phyloP scores from a whole-genome alignment of 352 stramenopile genomes.

The Pythium rishiriense region DNA sequence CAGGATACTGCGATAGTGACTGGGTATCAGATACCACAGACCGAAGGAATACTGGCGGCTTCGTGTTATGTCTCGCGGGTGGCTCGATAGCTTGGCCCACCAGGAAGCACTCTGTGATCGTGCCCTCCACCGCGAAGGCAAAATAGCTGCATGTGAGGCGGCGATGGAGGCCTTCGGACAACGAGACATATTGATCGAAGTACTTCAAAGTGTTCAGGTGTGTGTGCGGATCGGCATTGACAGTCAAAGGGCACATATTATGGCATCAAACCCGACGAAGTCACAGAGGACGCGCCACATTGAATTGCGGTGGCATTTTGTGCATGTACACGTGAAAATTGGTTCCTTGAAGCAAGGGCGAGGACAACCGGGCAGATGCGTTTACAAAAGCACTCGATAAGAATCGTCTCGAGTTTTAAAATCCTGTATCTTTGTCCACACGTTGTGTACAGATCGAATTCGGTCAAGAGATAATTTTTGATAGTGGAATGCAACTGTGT shows the following conservation, averaged over 20 bases:
- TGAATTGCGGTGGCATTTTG: slow-evolving; percentile 18
- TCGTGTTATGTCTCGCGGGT: slow-evolving; percentile 17
- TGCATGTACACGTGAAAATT: slow-evolving; percentile 10
- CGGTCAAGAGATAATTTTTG: too few species aligned
- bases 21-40: slow-evolving; percentile 7
- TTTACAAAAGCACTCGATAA: slow-evolving; percentile 25
- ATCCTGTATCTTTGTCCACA: too few species aligned
- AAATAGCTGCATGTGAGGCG: slow-evolving; percentile 23
- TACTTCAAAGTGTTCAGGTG: neutral
- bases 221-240: slow-evolving; percentile 10
- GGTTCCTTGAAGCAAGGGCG: slow-evolving; percentile 6
- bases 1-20: slow-evolving; percentile 18
- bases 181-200: slow-evolving; percentile 12
- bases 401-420: neutral
- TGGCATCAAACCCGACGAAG: slow-evolving; percentile 23
- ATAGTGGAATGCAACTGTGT: too few species aligned
- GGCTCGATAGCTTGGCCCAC: slow-evolving; percentile 12
- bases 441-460: too few species aligned
- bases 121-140: slow-evolving; percentile 12
- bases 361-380: slow-evolving; percentile 13
- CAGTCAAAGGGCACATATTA: slow-evolving; percentile 5
- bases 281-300: slow-evolving; percentile 10
- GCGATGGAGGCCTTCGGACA: slow-evolving; percentile 13
- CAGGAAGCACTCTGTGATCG: slow-evolving; percentile 13
- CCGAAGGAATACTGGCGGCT: slow-evolving; percentile 13